Evolutionary conservation across 1,284 basidiomycete genomes (phyloP).

Genomic region (Boletus hoseneyae): DNA sequence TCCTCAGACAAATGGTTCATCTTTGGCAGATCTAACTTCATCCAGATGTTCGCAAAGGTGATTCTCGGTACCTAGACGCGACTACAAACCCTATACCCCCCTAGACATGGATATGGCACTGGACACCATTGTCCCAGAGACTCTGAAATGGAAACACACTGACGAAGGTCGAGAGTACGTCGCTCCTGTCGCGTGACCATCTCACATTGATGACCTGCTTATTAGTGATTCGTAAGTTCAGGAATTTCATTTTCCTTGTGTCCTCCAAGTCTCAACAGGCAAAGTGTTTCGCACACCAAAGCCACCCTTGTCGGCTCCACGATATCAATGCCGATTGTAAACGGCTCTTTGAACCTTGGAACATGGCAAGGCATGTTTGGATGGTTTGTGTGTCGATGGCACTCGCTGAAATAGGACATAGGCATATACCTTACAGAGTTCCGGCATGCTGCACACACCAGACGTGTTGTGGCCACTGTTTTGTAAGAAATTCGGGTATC

Average conservation of each 20-base stretch:
- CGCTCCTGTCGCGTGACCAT: constrained; percentile 10
- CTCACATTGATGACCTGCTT: constrained; percentile 11
- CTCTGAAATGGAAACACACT: constrained; percentile 82
- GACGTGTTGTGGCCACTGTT: constrained; percentile 80
- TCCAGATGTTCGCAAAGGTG: constrained; percentile 60
- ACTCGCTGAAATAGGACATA: constrained; percentile 26
- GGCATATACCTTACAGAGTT: constrained; percentile 86
- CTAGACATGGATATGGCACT: constrained; percentile 84
- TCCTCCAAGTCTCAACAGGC: constrained; percentile 1
- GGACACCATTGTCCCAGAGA: constrained; percentile 86
- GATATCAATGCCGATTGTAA: constrained; percentile 82
- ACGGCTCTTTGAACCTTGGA: constrained; percentile 78
- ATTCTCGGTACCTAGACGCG: constrained; percentile 1
- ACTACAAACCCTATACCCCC: background rate
- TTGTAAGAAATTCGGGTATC: constrained; percentile 44
- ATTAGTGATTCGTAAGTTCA: constrained; percentile 67
- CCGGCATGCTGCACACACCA: constrained; percentile 59
- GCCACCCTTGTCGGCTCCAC: constrained; percentile 80
- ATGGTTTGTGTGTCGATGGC: background rate
- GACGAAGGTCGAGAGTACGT: constrained; percentile 86
- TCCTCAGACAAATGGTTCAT: background rate
- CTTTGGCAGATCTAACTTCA: constrained; percentile 10
- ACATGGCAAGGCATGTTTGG: constrained; percentile 79
- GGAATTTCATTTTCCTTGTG: constrained; percentile 1
- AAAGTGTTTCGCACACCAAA: constrained; percentile 87